Base-by-base conservation (phyloP, 768 basidiomycete species). In the Trametes villosa region DNA sequence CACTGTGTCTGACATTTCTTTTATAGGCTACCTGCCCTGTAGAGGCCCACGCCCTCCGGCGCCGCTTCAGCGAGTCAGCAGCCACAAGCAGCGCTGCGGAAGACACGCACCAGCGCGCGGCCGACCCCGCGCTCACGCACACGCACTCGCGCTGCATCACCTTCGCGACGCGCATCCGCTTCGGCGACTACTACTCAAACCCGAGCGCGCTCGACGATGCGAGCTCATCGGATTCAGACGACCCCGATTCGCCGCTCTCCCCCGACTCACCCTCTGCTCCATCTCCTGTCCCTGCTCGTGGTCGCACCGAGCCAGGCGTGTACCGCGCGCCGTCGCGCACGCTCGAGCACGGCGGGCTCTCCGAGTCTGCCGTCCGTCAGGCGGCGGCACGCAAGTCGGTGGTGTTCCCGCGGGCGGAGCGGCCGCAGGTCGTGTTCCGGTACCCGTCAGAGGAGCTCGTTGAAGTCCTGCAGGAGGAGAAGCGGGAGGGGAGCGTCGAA, bases 381-480 rank as follows among this genome's bases (percentile, higher is more conserved):
- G 41, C 20, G 48, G 53, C 45, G 30, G 26, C n/a, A 18, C 58
- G 65, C 48, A 67, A 67, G 63, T 57, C 60, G 20, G 70, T 71
- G 38, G 64, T 57, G 56, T 69, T 71, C 47, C 62, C 64, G 48
- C 20, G 2, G 27, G 40, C 29, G 40, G 63, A 57, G 52, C 60
- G 59, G 49, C 58, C 61, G 57, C 56, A 53, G 42, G 65, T 65
- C 47, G 59, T 71, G 38, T 71, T 67, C 62, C 65, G 70, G 13
- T 71, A 71, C 62, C 65, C 64, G 51, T 60, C 58, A 6, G 61
- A 61, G 50, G 59, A 60, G 22, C 62, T 62, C 34, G 58, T 64
- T 17, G 56, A 59, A 13, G 54, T 57, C 41, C 53, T 62, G 31
- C 15, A n/a, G 34, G 20, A n/a, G 29, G 59, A 63, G 40, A 30